These are phyloP conservation scores for Scheffersomyces amazonensis DNA, from an alignment of 805 yeast species.

Conservation along the genomic window DNA sequence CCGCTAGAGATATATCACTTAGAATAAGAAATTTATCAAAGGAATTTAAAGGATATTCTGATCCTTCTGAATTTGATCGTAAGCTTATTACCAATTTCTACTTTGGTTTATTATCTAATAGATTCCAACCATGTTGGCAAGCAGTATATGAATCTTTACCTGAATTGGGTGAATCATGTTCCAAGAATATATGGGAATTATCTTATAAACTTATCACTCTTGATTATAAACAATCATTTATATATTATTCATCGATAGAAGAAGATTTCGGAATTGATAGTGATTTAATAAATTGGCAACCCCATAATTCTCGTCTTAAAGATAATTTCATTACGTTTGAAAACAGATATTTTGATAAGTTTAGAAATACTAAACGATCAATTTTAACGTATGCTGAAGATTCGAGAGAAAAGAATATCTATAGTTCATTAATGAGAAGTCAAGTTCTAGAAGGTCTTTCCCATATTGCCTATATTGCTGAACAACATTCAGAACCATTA, in stretches of 20 bases:
- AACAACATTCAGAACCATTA: constrained; percentile 52
- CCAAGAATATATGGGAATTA: constrained; percentile 54
- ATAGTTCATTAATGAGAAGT: constrained; percentile 47
- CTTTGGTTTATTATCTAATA: constrained; percentile 66
- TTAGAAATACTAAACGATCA: constrained; percentile 29
- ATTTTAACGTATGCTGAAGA: constrained; percentile 34
- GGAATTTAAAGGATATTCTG: constrained; percentile 25
- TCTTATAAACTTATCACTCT: constrained; percentile 32
- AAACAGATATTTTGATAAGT: constrained; percentile 21
- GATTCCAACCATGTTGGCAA: constrained; percentile 84
- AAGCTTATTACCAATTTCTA: constrained; percentile 31
- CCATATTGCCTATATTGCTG: constrained; percentile 66
- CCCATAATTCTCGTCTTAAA: constrained; percentile 44
- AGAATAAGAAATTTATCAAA: constrained; percentile 61
- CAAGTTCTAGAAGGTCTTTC: constrained; percentile 58
- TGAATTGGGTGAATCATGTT: constrained; percentile 25
- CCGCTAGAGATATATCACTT: constrained; percentile 71
- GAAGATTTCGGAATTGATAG: constrained; percentile 9
- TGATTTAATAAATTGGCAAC: constrained; percentile 33
- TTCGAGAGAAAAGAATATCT: constrained; percentile 32
- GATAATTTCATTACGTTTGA: constrained; percentile 33
- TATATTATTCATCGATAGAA: constrained; percentile 5
- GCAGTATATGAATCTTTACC: constrained; percentile 65
- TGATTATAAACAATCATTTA: constrained; percentile 17
- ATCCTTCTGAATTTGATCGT: constrained; percentile 14